Evolutionary conservation across 345 rosid species (phyloP).

Genomic region (Salix brachista): DNA sequence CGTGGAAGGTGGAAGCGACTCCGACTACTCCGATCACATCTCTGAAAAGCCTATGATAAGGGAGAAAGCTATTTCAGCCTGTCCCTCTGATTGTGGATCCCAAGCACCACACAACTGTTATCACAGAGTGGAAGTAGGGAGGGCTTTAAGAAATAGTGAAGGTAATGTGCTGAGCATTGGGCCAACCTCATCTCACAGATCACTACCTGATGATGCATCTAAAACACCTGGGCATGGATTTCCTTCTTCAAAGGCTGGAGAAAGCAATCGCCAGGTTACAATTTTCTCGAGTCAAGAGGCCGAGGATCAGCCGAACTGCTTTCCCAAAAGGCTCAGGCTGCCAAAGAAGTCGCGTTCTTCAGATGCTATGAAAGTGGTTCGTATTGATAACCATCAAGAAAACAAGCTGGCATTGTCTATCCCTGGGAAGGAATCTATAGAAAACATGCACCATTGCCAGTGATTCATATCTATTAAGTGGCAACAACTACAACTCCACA

Average conservation of each 20-base stretch:
- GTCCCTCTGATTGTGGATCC: slow-evolving; percentile 35
- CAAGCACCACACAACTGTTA: slow-evolving; percentile 27
- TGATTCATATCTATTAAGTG: slow-evolving; percentile 21
- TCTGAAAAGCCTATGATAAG: slow-evolving; percentile 45
- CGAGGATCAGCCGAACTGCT: slow-evolving; percentile 40
- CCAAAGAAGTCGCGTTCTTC: slow-evolving; percentile 25
- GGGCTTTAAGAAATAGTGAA: slow-evolving; percentile 62
- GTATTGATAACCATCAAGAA: slow-evolving; percentile 16
- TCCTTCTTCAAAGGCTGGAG: slow-evolving; percentile 30
- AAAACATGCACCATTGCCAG: slow-evolving; percentile 14
- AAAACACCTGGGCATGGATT: slow-evolving; percentile 18
- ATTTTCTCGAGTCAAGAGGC: slow-evolving; percentile 22
- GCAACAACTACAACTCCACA: slow-evolving; percentile 17
- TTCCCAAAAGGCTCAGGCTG: slow-evolving; percentile 34
- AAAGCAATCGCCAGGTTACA: slow-evolving; percentile 11
- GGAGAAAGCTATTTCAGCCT: slow-evolving; percentile 25
- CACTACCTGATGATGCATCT: slow-evolving; percentile 29
- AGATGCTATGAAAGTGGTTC: slow-evolving; percentile 13
- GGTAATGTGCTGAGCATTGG: slow-evolving; percentile 67
- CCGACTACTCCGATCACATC: slow-evolving; percentile 37
- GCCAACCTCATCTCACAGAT: slow-evolving; percentile 33
- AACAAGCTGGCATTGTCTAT: slow-evolving; percentile 34
- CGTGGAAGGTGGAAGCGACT: slow-evolving; percentile 34
- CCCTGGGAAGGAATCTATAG: slow-evolving; percentile 23
- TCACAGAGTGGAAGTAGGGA: slow-evolving; percentile 33